Conservation (phyloP, 306 rosid genomes). For the Alnus glutinosa region DNA sequence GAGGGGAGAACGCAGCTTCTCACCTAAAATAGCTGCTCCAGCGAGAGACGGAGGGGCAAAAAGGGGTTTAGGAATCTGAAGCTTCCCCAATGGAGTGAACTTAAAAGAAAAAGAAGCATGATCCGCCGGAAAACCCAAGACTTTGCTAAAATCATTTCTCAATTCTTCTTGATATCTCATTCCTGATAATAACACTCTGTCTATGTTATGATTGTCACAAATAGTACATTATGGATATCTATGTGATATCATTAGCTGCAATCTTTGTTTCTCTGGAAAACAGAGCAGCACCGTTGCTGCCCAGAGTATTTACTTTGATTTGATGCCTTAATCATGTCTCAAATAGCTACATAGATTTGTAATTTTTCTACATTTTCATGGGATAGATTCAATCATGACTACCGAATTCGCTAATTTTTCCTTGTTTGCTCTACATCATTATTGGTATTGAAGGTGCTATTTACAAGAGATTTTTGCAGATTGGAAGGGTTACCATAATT, state of each 20-base stretch:
- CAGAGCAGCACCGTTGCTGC: background rate
- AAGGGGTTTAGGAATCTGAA: too few relatives aligned
- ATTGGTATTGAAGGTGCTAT: background rate
- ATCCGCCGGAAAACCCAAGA: too few relatives aligned
- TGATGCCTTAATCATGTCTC: background rate
- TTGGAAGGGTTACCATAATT: background rate
- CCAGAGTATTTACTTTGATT: conserved; percentile 1
- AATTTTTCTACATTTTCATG: background rate
- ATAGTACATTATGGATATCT: background rate
- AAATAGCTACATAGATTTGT: background rate
- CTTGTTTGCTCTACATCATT: background rate
- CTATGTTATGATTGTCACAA: too few relatives aligned
- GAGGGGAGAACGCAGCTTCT: too few relatives aligned
- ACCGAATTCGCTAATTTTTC: background rate
- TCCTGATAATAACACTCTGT: background rate
- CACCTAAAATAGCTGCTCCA: too few relatives aligned
- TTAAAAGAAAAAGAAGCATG: too few relatives aligned
- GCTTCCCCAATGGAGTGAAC: too few relatives aligned
- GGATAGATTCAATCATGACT: background rate
- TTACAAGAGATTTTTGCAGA: background rate
- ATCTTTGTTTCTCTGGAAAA: background rate
- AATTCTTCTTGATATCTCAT: background rate
- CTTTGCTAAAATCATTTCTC: too few relatives aligned
- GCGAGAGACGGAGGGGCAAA: too few relatives aligned
- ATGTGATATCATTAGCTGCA: background rate